These are phyloP conservation scores for Globisporangium orthogonon DNA, from an alignment of 352 stramenopile genomes.

Conservation along the genomic window DNA sequence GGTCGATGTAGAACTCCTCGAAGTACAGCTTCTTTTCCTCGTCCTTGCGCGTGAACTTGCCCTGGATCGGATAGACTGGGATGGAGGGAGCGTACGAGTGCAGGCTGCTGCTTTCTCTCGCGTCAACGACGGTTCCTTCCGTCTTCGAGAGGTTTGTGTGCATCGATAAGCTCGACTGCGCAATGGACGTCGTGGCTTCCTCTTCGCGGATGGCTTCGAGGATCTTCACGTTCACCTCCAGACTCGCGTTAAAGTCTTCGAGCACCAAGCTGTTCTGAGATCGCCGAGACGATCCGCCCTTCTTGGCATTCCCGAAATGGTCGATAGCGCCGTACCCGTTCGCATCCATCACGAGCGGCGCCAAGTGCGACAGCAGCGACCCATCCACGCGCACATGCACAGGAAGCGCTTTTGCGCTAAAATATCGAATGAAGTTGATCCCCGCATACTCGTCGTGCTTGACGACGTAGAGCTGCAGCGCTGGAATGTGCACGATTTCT, in stretches of 20 bases:
- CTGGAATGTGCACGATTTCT: slow-evolving; percentile 51
- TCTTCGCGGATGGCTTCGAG: slow-evolving; percentile 68
- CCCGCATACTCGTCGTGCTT: slow-evolving; percentile 83
- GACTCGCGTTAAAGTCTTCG: slow-evolving; percentile 65
- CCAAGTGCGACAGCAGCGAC: slow-evolving; percentile 68
- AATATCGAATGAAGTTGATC: slow-evolving; percentile 85
- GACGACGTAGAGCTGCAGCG: slow-evolving; percentile 67
- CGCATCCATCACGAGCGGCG: slow-evolving; percentile 52
- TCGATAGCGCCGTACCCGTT: slow-evolving; percentile 31
- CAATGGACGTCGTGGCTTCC: slow-evolving; percentile 33
- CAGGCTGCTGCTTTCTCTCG: slow-evolving; percentile 12
- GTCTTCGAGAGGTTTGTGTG: slow-evolving; percentile 22
- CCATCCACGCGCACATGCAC: slow-evolving; percentile 80
- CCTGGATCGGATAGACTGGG: slow-evolving; percentile 18
- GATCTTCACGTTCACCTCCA: slow-evolving; percentile 67
- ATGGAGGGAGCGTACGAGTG: slow-evolving; percentile 7
- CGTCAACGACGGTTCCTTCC: slow-evolving; percentile 12
- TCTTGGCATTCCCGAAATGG: slow-evolving; percentile 13
- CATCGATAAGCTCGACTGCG: slow-evolving; percentile 24
- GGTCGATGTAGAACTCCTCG: slow-evolving; percentile 84
- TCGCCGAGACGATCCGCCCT: slow-evolving; percentile 16
- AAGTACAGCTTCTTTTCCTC: slow-evolving; percentile 87
- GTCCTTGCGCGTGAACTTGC: slow-evolving; percentile 38
- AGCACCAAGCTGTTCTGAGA: slow-evolving; percentile 48
- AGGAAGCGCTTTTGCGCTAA: slow-evolving; percentile 60